A percentile compares a stretch with the other conserved stretches of the same genome.
Evolutionary conservation across 1,284 basidiomycete species (phyloP).

Genomic region (Hemileia vastatrix): DNA sequence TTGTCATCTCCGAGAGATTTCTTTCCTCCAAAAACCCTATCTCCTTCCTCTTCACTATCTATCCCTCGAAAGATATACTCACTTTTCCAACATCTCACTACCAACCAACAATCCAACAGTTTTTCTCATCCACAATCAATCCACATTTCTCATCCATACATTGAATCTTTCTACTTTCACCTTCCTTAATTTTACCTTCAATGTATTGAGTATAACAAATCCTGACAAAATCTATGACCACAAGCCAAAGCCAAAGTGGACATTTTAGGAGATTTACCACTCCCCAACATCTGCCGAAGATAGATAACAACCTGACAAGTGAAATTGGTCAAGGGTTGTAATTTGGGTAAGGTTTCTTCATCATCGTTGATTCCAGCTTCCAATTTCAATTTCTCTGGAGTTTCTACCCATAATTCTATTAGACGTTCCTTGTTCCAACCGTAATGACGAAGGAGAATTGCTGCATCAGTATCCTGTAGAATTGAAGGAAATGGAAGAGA

Average conservation of each 20-base stretch:
- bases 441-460: constrained; percentile 71
- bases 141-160: constrained; percentile 89
- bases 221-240: constrained; percentile 69
- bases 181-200: constrained; percentile 72
- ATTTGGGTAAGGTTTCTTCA: no score
- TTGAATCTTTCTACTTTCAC: constrained; percentile 66
- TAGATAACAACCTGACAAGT: constrained; percentile 37
- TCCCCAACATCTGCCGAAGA: constrained; percentile 51
- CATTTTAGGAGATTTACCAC: constrained; percentile 82
- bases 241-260: constrained; percentile 61
- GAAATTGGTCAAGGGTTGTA: constrained; percentile 30
- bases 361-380: constrained; percentile 33
- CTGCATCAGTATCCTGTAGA: constrained; percentile 46
- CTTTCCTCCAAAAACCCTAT: no score
- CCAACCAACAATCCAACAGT: constrained; percentile 49
- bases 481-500: background rate
- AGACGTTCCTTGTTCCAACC: constrained; percentile 93
- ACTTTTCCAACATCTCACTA: no score
- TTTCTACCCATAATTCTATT: constrained; percentile 44
- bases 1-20: no score
- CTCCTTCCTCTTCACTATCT: no score
- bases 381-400: constrained; percentile 35
- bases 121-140: constrained; percentile 55
- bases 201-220: constrained; percentile 81
- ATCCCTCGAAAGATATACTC: no score